Base-by-base conservation (phyloP, 176 grass and related monocot species). In the Otatea glauca region DNA sequence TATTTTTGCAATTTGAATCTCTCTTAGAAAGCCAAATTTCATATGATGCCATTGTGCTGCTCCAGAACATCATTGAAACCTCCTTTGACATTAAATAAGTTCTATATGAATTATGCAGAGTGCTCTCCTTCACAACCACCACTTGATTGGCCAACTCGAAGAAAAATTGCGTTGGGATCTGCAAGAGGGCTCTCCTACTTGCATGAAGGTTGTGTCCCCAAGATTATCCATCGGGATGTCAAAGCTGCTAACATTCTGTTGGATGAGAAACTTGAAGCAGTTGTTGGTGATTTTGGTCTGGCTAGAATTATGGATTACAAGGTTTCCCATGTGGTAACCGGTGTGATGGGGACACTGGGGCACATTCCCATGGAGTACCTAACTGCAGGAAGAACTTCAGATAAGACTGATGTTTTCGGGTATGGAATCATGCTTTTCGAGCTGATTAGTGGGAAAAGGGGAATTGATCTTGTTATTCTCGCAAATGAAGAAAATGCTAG, bases 131-230 rank as follows among this genome's bases (percentile, higher is more conserved):
- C 70, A 68, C 54, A 81, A 68, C 49, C 61, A 41, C 58, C 86
- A 76, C 78, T 88, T 24, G 78, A 82, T 69, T 88, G 78, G 86
- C 59, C 47, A 11, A 88, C 62, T 10, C 86, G 86, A 58, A 88
- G 47, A 65, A 67, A 71, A 68, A 88, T 88, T n/a, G 86, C 86
- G n/a, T 44, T 88, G 48, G 78, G 86, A 21, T 54, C 86, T 76
- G 86, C 86, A 61, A 74, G 72, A 69, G 86, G 86, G 5, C 49
- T 88, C 17, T 82, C 78, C 35, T 88, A 88, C 25, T 54, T 88
- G 72, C 86, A 88, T 35, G 86, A 85, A 55, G 11, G 37, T 6
- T 85, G 83, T 68, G 17, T 69, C 38, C 83, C 83, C 44, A 77
- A 85, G 37, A 76, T 85, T 34, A 85, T 85, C 12, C 73, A 85